These are phyloP conservation scores for Backusella tuberculispora DNA, from an alignment of 192 early-diverging fungal species.

Conservation along the genomic window DNA sequence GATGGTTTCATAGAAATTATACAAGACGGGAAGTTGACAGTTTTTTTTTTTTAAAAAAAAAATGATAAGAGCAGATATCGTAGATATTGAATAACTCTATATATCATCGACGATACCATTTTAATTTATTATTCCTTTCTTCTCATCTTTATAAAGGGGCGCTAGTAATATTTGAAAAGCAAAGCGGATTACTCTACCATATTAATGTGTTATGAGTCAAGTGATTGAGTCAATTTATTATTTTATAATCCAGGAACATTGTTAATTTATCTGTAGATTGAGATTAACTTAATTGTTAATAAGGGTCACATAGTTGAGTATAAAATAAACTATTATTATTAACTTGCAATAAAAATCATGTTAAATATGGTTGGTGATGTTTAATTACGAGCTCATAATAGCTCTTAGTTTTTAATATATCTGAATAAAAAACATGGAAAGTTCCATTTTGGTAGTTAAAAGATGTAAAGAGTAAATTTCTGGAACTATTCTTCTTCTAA, in stretches of 20 bases:
- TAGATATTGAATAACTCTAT: too few species aligned
- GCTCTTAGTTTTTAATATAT: conserved; percentile 5
- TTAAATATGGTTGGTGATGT: background rate
- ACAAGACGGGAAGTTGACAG: too few species aligned
- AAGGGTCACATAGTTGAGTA: background rate
- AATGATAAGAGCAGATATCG: too few species aligned
- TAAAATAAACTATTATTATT: background rate
- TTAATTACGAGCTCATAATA: background rate
- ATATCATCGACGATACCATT: too few species aligned
- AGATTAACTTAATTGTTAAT: background rate
- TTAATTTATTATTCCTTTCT: background rate
- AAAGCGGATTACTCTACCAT: background rate
- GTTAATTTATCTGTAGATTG: conserved; percentile 13
- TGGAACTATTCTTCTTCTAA: background rate
- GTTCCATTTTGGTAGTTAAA: background rate
- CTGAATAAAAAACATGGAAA: background rate
- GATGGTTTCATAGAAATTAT: too few species aligned
- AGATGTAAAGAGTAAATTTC: background rate
- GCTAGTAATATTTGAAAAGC: background rate
- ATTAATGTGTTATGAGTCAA: background rate
- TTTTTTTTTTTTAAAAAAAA: too few species aligned
- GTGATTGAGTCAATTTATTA: background rate
- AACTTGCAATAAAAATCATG: background rate
- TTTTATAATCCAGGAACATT: conserved; percentile 19
- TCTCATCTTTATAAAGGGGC: background rate